A percentile compares a stretch with the other conserved stretches of the same genome.
Conservation (phyloP, 306 rosid genomes). For the Trifolium dubium region DNA sequence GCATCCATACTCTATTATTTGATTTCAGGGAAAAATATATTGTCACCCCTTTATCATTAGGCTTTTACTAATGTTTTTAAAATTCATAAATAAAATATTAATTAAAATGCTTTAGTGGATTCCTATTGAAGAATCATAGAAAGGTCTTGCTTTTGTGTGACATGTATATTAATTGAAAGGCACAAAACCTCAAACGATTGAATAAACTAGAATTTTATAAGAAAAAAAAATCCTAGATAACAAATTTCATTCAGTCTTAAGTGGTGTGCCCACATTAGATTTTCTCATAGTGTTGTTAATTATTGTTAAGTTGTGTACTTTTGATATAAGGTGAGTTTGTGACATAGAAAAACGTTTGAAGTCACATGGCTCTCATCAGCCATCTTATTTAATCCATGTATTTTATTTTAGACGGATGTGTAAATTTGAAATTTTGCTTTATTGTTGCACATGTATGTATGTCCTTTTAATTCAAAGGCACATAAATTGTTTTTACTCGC, state of each 20-base stretch:
- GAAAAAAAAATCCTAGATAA: conserved; percentile 12
- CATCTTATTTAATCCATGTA: conserved; percentile 48
- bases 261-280: conserved; percentile 47
- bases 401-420: conserved; percentile 42
- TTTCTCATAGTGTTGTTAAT: not conserved
- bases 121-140: conserved; percentile 48
- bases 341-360: conserved; percentile 36
- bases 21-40: conserved; percentile 20
- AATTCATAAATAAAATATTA: conserved; percentile 1
- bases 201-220: conserved; percentile 5
- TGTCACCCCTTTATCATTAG: conserved; percentile 47
- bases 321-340: conserved; percentile 41
- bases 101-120: conserved; percentile 44
- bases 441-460: conserved; percentile 44
- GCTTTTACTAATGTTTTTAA: conserved; percentile 47
- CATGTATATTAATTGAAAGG: conserved; percentile 53
- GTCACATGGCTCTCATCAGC: conserved; percentile 63
- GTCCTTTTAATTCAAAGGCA: conserved; percentile 39
- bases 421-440: conserved; percentile 34
- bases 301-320: conserved; percentile 23
- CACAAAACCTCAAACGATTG: conserved; percentile 44
- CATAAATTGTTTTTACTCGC: not conserved
- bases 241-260: conserved; percentile 23
- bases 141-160: conserved; percentile 36
- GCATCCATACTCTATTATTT: conserved; percentile 13